Base-by-base conservation (phyloP, 257 asterid genomes). In the Nicotiana tabacum region DNA sequence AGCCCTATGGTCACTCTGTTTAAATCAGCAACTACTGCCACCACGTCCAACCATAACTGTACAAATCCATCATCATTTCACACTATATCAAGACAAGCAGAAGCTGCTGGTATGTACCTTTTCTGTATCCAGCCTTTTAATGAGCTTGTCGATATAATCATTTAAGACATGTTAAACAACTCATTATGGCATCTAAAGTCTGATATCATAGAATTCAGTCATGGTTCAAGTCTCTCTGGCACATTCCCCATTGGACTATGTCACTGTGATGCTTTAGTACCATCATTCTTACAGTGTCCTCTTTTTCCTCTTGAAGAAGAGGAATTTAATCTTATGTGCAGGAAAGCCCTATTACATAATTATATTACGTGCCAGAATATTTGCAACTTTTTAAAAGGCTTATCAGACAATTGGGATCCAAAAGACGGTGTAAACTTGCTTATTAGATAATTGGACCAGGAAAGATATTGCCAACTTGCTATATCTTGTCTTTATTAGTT, bases 71-170 rank as follows among this genome's bases (percentile, higher is more conserved):
- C 97, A 37, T 89, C 96, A 18, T 92, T 91, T 77, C 89, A 89
- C 78, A 91, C 93, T 74, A 89, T 96, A 84, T 93, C 97, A 29
- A 89, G 97, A 88, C 99, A 96, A 82, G 99, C 98, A 64, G 99
- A 96, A 90, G 99, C 99, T 88, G 99, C 99, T 80, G 99, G 99
- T 96, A 88, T 65, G 87, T 72, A 78, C 81, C 83, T 87, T 24
- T 27, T 27, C 46, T 51, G 53, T 76, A 76, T 8, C 80, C 46
- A 76, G 27, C 46, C 64, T 51, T 76, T 76, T 72, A 24, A 72
- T 46, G 39, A 72, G 9, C 39, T 46, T 12, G 15, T 72, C 65
- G 53, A 15, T 76, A 76, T 51, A 65, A 16, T 29, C 4, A 48
- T 76, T 76, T 16, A 61, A 27, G 43, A 76, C 43, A 29, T 51